Percentiles rank a stretch among this genome's conserved stretches.
phyloP scores from a whole-genome alignment of 2,329 filamentous ascomycete genomes.

The Claviceps africana region DNA sequence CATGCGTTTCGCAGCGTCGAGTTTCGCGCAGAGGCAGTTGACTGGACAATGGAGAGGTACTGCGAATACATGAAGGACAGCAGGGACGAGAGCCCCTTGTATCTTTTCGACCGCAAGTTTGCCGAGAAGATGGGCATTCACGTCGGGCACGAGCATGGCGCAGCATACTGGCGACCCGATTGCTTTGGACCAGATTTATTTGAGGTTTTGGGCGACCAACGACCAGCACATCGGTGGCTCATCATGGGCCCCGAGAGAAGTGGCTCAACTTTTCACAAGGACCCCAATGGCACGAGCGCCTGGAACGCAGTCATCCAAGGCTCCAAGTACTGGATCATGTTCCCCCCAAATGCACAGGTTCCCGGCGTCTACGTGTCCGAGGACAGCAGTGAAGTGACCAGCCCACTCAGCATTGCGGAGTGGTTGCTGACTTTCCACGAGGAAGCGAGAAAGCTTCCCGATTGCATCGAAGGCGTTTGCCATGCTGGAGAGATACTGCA shows the following conservation, averaged over 20 bases:
- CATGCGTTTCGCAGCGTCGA: slow-evolving; percentile 48
- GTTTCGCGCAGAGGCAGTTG: slow-evolving; percentile 85
- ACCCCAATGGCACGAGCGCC: slow-evolving; percentile 58
- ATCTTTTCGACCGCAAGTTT: slow-evolving; percentile 81
- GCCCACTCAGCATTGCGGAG: slow-evolving; percentile 88
- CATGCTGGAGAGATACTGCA: slow-evolving; percentile 73
- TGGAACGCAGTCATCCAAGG: slow-evolving; percentile 92
- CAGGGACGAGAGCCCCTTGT: slow-evolving; percentile 76
- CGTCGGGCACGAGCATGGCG: slow-evolving; percentile 36
- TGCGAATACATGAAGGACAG: slow-evolving; percentile 67
- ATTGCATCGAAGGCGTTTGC: slow-evolving; percentile 79
- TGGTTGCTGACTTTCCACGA: slow-evolving; percentile 85
- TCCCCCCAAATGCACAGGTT: slow-evolving; percentile 63
- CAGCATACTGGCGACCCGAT: slow-evolving; percentile 62
- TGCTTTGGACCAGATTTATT: slow-evolving; percentile 86
- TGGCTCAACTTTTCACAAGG: slow-evolving; percentile 90
- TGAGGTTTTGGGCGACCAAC: slow-evolving; percentile 57
- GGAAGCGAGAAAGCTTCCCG: slow-evolving; percentile 60
- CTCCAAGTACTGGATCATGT: slow-evolving; percentile 98
- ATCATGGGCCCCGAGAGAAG: slow-evolving; percentile 79
- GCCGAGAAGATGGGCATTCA: slow-evolving; percentile 69
- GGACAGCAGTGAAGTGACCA: slow-evolving; percentile 87
- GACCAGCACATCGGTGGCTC: slow-evolving; percentile 83
- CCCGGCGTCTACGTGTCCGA: slow-evolving; percentile 82
- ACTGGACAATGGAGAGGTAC: slow-evolving; percentile 79